These are phyloP conservation scores for Teratosphaeria viscida DNA, from an alignment of 2,329 filamentous ascomycete genomes.

Conservation along the genomic window DNA sequence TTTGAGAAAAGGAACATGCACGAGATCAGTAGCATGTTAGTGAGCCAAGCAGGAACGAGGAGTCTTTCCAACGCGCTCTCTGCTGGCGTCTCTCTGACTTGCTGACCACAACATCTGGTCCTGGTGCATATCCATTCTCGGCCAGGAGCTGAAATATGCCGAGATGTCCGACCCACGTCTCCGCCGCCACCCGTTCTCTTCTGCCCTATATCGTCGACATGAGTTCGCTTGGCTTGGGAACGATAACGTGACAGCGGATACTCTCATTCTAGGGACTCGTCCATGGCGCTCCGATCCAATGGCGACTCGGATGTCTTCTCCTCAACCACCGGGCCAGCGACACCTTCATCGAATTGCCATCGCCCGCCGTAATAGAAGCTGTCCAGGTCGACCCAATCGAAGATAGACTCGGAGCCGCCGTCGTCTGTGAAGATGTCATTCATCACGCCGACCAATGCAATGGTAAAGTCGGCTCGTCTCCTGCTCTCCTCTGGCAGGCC, in stretches of 20 bases:
- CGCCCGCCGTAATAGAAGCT: not conserved
- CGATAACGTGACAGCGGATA: not conserved
- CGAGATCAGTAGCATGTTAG: not conserved
- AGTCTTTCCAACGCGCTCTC: no score
- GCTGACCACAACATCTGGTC: no score
- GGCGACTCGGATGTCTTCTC: not conserved
- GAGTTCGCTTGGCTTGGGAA: no score
- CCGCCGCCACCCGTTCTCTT: not conserved
- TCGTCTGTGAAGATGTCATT: slow-evolving; percentile 4
- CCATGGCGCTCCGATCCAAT: not conserved
- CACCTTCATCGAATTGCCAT: not conserved
- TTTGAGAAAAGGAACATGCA: not conserved
- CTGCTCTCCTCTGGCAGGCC: not conserved
- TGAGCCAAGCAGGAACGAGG: no score
- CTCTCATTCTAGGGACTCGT: not conserved
- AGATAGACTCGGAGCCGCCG: slow-evolving; percentile 3
- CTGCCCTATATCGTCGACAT: not conserved
- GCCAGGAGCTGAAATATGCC: not conserved
- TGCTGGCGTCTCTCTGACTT: no score
- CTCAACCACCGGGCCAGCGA: not conserved
- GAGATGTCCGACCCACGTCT: not conserved
- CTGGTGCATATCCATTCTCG: not conserved
- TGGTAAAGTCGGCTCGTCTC: slow-evolving; percentile 2
- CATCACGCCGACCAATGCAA: slow-evolving; percentile 2
- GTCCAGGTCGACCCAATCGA: slow-evolving; percentile 1